Conservation (phyloP, 2,329 filamentous ascomycete species). For the Nemania abortiva region DNA sequence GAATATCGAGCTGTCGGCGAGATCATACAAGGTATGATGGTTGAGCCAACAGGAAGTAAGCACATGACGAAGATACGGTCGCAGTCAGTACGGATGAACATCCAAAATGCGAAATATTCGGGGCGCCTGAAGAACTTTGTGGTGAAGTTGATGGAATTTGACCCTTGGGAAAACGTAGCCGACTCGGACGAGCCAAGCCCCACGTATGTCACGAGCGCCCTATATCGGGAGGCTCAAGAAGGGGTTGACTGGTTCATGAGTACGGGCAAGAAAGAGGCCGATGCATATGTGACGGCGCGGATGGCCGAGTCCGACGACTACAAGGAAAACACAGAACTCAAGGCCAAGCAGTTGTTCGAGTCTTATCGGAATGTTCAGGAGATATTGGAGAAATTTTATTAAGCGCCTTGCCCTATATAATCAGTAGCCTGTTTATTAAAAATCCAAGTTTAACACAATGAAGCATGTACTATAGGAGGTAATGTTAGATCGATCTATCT, state of each 20-base stretch:
- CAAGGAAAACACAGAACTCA: slow-evolving; percentile 17
- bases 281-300: slow-evolving; percentile 20
- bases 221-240: slow-evolving; percentile 35
- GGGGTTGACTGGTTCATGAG: slow-evolving; percentile 25
- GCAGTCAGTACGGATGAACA: slow-evolving; percentile 31
- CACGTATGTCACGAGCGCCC: slow-evolving; percentile 37
- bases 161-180: slow-evolving; percentile 36
- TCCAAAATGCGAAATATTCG: slow-evolving; percentile 40
- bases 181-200: slow-evolving; percentile 1
- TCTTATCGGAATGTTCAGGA: slow-evolving; percentile 31
- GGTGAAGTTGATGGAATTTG: slow-evolving; percentile 45
- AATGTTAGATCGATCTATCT: too few relatives aligned
- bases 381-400: slow-evolving; percentile 31
- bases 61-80: slow-evolving; percentile 38
- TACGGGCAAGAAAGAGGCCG: slow-evolving; percentile 19
- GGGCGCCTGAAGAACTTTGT: slow-evolving; percentile 44
- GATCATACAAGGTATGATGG: slow-evolving; percentile 51
- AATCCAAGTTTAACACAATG: neutral
- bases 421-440: neutral
- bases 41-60: slow-evolving; percentile 35
- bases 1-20: slow-evolving; percentile 50
- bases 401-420: neutral
- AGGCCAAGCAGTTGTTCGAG: slow-evolving; percentile 1
- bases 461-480: too few relatives aligned
- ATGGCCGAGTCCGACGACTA: slow-evolving; percentile 35